Base-by-base conservation (phyloP, 2,329 filamentous ascomycete genomes). In the Aspergillus terreus region DNA sequence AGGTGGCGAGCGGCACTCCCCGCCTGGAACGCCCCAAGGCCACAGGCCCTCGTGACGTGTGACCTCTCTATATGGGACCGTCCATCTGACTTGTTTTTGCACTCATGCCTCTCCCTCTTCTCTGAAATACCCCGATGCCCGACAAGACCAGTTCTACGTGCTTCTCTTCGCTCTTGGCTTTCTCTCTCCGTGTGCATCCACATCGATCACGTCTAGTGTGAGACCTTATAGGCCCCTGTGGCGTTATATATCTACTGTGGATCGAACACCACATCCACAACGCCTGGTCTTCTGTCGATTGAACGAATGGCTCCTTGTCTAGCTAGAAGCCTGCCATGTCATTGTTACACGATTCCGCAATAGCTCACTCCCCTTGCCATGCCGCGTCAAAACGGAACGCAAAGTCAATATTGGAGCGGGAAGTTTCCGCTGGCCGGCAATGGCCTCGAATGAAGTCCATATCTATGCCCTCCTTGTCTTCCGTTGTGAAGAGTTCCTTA, bases 381-480 rank as follows among this genome's bases (percentile, higher is more conserved):
- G 47, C 19, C 10, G 2, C 6, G 17, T 17, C 40, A 5, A 42
- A 42, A 42, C 40, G 56, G 30, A 63, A 59, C 27, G 51, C 41
- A 44, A 66, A 59, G 40, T 52, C 48, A 30, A 40, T 49, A 3
- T 33, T 53, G 25, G 51, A 56, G 45, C 44, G 46, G 11, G 40
- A 54, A 21, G 33, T 49, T 1, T 9, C 49, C 9, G 43, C 25
- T 12, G 46, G 15, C 21, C 55, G 56, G 7, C 53, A 54, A 17
- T 55, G 54, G 3, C 53, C 58, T 3, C 58, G 66, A 19, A 59
- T 60, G 23, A 66, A 61, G 49, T 57, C 62, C 4, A 59, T 64
- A 19, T 67, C 67, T 10, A 57, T 69, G 6, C 66, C 69, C 0
- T 62, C 63, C 11, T 50, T 72, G 6, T 69, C 71, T 4, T 66